Percentiles rank a stretch among this genome's conserved stretches.
Evolutionary conservation across 2,329 filamentous ascomycete genomes (phyloP).

Genomic region (Pseudogymnoascus sp.): DNA sequence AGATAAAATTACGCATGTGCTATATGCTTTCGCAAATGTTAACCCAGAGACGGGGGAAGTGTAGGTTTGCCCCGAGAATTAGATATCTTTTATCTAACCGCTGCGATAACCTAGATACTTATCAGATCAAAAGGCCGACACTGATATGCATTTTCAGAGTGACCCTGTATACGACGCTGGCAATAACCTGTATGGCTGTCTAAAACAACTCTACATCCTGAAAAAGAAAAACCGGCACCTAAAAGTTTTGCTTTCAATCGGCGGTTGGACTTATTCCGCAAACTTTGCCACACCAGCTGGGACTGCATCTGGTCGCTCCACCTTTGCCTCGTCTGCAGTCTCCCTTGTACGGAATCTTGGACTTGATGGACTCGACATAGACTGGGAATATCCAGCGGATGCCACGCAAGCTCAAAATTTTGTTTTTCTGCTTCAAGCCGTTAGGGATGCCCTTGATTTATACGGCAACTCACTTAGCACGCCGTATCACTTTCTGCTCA

Average conservation of each 20-base stretch:
- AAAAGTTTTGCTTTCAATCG: constrained; percentile 71
- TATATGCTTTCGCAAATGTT: constrained; percentile 74
- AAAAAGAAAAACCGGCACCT: constrained; percentile 69
- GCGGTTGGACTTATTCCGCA: constrained; percentile 74
- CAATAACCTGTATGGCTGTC: constrained; percentile 66
- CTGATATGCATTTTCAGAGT: constrained; percentile 69
- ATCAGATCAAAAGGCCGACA: constrained; percentile 58
- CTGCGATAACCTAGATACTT: constrained; percentile 38
- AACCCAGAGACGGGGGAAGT: constrained; percentile 47
- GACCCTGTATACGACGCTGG: constrained; percentile 52
- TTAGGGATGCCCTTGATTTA: constrained; percentile 37
- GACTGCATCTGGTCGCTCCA: constrained; percentile 38
- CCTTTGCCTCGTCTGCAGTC: constrained; percentile 18
- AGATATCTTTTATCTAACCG: constrained; percentile 11
- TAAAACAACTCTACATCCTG: constrained; percentile 66
- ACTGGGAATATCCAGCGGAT: constrained; percentile 20
- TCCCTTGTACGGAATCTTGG: constrained; percentile 18
- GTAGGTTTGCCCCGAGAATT: constrained; percentile 45
- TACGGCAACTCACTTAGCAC: constrained; percentile 36
- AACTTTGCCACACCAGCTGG: constrained; percentile 62
- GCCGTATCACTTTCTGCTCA: constrained; percentile 42
- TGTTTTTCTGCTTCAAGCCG: constrained; percentile 23
- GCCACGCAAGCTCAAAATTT: constrained; percentile 20
- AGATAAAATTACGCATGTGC: constrained; percentile 62
- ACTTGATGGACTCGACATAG: constrained; percentile 22